A percentile compares a stretch with the other conserved stretches of the same genome.
Evolutionary conservation across 176 grass and related monocot species (phyloP).

Genomic region (Stipa capillata): DNA sequence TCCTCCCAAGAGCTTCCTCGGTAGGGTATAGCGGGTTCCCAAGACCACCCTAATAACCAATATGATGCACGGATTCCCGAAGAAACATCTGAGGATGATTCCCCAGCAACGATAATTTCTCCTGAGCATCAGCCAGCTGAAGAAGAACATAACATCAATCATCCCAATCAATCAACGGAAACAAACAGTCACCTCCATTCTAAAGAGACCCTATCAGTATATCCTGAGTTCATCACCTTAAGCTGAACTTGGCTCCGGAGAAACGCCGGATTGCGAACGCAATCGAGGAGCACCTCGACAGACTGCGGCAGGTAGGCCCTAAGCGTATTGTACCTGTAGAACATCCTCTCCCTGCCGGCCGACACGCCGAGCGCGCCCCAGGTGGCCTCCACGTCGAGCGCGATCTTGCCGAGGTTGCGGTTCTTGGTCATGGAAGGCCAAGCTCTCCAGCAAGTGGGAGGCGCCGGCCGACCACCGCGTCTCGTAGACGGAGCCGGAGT

Average conservation of each 20-base stretch:
- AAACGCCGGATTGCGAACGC: conserved; percentile 36
- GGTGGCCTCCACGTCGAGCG: conserved; percentile 32
- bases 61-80: conserved; percentile 37
- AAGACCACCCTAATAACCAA: conserved; percentile 37
- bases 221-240: conserved; percentile 22
- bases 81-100: conserved; percentile 29
- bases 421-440: no score
- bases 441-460: no score
- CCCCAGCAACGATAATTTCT: conserved; percentile 11
- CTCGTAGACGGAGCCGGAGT: no score
- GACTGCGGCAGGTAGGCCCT: conserved; percentile 29
- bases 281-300: conserved; percentile 40
- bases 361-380: conserved; percentile 32
- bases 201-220: no score
- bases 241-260: conserved; percentile 26
- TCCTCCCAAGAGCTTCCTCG: conserved; percentile 17
- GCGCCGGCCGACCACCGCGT: no score
- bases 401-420: no score
- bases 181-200: no score
- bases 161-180: not conserved
- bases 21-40: conserved; percentile 23
- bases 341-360: conserved; percentile 35
- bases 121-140: conserved; percentile 25
- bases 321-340: conserved; percentile 32
- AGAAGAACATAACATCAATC: not conserved